These are phyloP conservation scores for Chlorella sorokiniana DNA, from an alignment of 139 green algal genomes.

Conservation along the genomic window DNA sequence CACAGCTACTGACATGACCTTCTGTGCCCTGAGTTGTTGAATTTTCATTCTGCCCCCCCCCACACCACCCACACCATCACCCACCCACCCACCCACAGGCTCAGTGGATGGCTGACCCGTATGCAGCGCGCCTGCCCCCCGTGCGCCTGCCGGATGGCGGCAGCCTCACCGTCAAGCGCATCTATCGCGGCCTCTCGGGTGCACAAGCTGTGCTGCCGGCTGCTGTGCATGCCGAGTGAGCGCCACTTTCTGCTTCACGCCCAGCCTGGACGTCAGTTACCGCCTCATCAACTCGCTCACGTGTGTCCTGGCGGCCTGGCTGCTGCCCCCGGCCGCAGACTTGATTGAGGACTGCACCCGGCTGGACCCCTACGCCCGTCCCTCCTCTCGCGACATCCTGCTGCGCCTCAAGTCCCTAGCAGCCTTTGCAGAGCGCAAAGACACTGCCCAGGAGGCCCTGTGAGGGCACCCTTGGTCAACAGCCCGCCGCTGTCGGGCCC, in stretches of 20 bases:
- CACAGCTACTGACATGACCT: background rate
- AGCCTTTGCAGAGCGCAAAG: slow-evolving; percentile 1
- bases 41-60: too few relatives aligned
- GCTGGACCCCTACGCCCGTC: slow-evolving; percentile 26
- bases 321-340: too few relatives aligned
- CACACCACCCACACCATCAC: too few relatives aligned
- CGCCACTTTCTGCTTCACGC: too few relatives aligned
- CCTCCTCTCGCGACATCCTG: slow-evolving; percentile 26
- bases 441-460: too few relatives aligned
- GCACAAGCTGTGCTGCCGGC: background rate
- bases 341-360: slow-evolving; percentile 34
- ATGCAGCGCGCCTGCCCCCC: slow-evolving; percentile 30
- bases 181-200: slow-evolving; percentile 30
- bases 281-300: too few relatives aligned
- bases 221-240: background rate
- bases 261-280: too few relatives aligned
- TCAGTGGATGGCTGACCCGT: slow-evolving; percentile 20
- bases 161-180: slow-evolving; percentile 8
- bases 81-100: background rate
- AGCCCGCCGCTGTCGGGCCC: too few relatives aligned
- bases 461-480: too few relatives aligned
- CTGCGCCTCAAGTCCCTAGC: slow-evolving; percentile 27
- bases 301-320: too few relatives aligned
- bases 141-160: slow-evolving; percentile 14
- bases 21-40: too few relatives aligned